Evolutionary conservation across 768 basidiomycete genomes (phyloP).

Genomic region (Lenzites betulinus): DNA sequence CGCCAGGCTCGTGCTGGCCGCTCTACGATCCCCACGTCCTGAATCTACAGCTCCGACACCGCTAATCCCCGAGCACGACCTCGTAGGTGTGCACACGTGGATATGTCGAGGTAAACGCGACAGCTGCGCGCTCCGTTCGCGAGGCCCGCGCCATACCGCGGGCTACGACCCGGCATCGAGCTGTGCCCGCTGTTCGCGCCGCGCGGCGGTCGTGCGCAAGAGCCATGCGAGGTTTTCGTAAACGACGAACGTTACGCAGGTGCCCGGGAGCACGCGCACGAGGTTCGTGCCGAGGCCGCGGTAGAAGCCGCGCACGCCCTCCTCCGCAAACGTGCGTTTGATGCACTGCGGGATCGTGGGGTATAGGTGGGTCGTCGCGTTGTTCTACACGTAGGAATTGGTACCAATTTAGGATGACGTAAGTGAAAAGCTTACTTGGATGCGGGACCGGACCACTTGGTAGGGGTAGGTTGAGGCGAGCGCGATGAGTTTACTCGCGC

Average conservation of each 20-base stretch:
- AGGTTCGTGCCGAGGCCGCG: slow-evolving; percentile 94
- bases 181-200: slow-evolving; percentile 38
- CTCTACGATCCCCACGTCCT: background rate
- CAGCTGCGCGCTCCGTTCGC: no score
- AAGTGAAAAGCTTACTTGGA: slow-evolving; percentile 74
- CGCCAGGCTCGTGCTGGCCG: background rate
- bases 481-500: slow-evolving; percentile 83
- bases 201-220: slow-evolving; percentile 64
- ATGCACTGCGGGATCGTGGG: slow-evolving; percentile 84
- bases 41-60: no score
- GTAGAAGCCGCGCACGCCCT: slow-evolving; percentile 87
- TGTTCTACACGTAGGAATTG: slow-evolving; percentile 56
- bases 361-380: slow-evolving; percentile 66
- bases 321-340: slow-evolving; percentile 75
- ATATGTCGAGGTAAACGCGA: no score
- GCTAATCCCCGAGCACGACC: no score
- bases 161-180: slow-evolving; percentile 1
- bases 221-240: slow-evolving; percentile 93
- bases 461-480: slow-evolving; percentile 92
- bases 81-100: no score
- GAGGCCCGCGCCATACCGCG: background rate
- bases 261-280: slow-evolving; percentile 93
- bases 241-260: slow-evolving; percentile 97
- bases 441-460: slow-evolving; percentile 91
- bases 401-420: no score